phyloP scores from a whole-genome alignment of 139 green algal species.

The Penium margaritaceum region DNA sequence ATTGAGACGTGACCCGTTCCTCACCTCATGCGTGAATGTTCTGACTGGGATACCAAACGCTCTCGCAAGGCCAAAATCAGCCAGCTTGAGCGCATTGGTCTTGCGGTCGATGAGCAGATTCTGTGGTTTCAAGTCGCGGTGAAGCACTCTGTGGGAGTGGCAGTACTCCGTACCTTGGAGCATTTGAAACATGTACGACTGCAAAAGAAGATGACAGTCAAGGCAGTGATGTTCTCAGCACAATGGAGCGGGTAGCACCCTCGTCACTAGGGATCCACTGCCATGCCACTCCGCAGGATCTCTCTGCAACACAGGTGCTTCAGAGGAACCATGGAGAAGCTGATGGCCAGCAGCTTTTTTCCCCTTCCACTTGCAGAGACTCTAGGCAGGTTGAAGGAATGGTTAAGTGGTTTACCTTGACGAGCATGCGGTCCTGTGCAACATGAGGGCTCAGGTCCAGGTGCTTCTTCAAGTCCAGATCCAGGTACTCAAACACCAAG shows the following conservation, averaged over 20 bases:
- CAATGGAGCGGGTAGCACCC: no score
- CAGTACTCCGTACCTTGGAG: slow-evolving; percentile 83
- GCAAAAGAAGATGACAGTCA: not conserved
- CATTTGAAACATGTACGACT: slow-evolving; percentile 93
- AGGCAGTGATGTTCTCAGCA: not conserved
- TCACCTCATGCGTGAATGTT: slow-evolving; percentile 61
- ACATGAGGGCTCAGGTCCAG: slow-evolving; percentile 72
- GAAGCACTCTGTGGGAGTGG: slow-evolving; percentile 79
- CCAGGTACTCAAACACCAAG: slow-evolving; percentile 95
- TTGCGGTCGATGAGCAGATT: slow-evolving; percentile 88
- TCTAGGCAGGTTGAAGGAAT: no score
- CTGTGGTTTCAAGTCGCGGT: slow-evolving; percentile 94
- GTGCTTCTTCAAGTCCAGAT: slow-evolving; percentile 93
- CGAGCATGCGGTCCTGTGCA: slow-evolving; percentile 55
- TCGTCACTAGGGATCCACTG: no score
- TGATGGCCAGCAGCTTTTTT: not conserved
- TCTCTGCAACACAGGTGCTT: no score
- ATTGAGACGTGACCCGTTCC: not conserved
- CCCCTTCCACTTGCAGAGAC: not conserved
- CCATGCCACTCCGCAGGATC: no score
- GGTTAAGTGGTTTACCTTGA: slow-evolving; percentile 70
- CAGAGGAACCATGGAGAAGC: not conserved
- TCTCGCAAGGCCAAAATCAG: slow-evolving; percentile 92
- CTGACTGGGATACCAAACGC: slow-evolving; percentile 94
- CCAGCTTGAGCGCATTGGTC: slow-evolving; percentile 84